phyloP scores from a whole-genome alignment of 1,284 basidiomycete species.

The Athelia sp. region DNA sequence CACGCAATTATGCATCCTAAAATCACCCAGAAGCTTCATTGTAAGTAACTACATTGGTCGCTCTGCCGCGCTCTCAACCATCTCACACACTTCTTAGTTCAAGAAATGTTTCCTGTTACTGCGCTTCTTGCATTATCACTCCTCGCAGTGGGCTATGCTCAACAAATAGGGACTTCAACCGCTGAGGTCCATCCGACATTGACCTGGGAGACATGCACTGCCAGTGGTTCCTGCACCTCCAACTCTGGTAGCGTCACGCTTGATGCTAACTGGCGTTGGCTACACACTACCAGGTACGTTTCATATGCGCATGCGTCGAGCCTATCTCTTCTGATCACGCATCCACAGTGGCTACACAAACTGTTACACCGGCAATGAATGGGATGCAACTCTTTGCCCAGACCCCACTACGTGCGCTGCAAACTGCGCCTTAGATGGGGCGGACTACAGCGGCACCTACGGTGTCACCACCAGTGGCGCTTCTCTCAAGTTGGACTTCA shows the following conservation, averaged over 20 bases:
- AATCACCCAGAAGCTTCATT: too few species aligned
- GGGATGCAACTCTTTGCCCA: slow-evolving; percentile 45
- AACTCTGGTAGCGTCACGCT: slow-evolving; percentile 31
- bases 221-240: slow-evolving; percentile 31
- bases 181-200: slow-evolving; percentile 38
- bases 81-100: too few species aligned
- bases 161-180: slow-evolving; percentile 33
- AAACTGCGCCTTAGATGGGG: slow-evolving; percentile 42
- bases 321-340: neutral
- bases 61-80: too few species aligned
- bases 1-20: too few species aligned
- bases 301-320: neutral
- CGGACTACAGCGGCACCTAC: slow-evolving; percentile 33
- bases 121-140: slow-evolving; percentile 26
- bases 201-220: slow-evolving; percentile 33
- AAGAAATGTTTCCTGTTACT: slow-evolving; percentile 25
- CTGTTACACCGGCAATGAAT: slow-evolving; percentile 53
- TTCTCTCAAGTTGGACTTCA: slow-evolving; percentile 44
- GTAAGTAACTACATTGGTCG: too few species aligned
- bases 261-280: slow-evolving; percentile 53
- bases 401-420: slow-evolving; percentile 36
- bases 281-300: slow-evolving; percentile 21
- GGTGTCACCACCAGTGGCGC: slow-evolving; percentile 31
- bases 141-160: slow-evolving; percentile 27
- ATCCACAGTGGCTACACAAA: slow-evolving; percentile 33